A percentile compares a stretch with the other conserved stretches of the same genome.
Conservation (phyloP, 2,329 filamentous ascomycete species). For the Aspergillus pseudonomiae region DNA sequence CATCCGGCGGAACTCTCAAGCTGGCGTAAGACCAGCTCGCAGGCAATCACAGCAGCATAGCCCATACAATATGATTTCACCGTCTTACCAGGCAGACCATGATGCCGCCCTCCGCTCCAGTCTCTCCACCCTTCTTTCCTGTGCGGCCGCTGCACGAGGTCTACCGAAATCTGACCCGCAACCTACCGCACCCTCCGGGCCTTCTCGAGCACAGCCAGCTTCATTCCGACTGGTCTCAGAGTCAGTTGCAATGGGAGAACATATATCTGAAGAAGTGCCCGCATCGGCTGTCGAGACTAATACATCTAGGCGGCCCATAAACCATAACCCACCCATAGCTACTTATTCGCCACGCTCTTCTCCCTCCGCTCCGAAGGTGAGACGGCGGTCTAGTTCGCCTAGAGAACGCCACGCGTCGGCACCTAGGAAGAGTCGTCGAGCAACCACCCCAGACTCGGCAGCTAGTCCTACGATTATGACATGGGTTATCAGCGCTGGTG, state of each 20-base stretch:
- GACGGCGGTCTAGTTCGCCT: slow-evolving; percentile 39
- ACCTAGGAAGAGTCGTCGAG: slow-evolving; percentile 40
- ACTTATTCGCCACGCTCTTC: slow-evolving; percentile 18
- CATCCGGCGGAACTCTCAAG: slow-evolving; percentile 43
- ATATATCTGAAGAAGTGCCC: slow-evolving; percentile 29
- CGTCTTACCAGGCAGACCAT: slow-evolving; percentile 80
- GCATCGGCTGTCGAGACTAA: slow-evolving; percentile 24
- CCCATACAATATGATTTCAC: slow-evolving; percentile 70
- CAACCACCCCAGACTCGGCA: slow-evolving; percentile 33
- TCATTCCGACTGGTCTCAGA: slow-evolving; percentile 63
- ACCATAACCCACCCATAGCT: slow-evolving; percentile 26
- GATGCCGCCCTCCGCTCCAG: slow-evolving; percentile 91
- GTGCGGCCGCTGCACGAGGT: slow-evolving; percentile 83
- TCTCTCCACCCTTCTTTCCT: slow-evolving; percentile 93
- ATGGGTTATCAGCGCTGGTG: slow-evolving; percentile 67
- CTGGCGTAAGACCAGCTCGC: slow-evolving; percentile 37
- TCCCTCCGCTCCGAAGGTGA: slow-evolving; percentile 24
- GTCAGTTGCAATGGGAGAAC: slow-evolving; percentile 58
- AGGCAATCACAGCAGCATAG: slow-evolving; percentile 48
- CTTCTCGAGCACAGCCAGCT: slow-evolving; percentile 48
- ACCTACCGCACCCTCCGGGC: slow-evolving; percentile 25
- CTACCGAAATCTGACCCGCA: slow-evolving; percentile 63
- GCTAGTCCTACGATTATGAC: slow-evolving; percentile 65
- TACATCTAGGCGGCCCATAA: slow-evolving; percentile 27
- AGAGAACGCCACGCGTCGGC: slow-evolving; percentile 42